These are phyloP conservation scores for Tulasnella sp. DNA, from an alignment of 768 basidiomycete genomes.

Conservation along the genomic window DNA sequence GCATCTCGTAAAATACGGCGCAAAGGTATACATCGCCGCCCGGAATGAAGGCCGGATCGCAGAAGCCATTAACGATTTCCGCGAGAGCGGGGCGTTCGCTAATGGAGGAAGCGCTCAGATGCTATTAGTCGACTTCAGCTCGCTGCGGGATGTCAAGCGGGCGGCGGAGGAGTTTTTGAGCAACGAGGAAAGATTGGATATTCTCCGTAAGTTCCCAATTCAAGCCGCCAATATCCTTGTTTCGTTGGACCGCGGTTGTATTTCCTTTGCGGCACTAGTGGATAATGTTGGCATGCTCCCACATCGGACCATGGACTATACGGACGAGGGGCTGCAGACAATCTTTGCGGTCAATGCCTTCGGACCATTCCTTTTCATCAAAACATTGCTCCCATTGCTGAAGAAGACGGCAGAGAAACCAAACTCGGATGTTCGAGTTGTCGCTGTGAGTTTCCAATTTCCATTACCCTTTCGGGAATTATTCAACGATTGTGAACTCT, in stretches of 20 bases:
- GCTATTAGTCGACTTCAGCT: slow-evolving; percentile 40
- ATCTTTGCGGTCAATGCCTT: slow-evolving; percentile 28
- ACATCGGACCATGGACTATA: not conserved
- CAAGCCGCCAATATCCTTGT: too few relatives aligned
- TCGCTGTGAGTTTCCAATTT: slow-evolving; percentile 36
- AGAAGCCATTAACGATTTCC: slow-evolving; percentile 26
- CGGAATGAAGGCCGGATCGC: slow-evolving; percentile 25
- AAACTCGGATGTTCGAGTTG: slow-evolving; percentile 46
- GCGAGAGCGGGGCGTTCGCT: slow-evolving; percentile 27
- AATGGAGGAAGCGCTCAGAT: slow-evolving; percentile 37
- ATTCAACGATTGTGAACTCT: not conserved
- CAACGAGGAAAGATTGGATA: slow-evolving; percentile 42
- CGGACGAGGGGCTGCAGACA: slow-evolving; percentile 9
- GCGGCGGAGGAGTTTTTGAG: slow-evolving; percentile 39
- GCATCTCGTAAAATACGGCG: slow-evolving; percentile 28
- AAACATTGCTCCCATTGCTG: slow-evolving; percentile 41
- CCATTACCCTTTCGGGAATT: not conserved
- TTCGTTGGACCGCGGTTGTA: too few relatives aligned
- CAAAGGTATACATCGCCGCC: too few relatives aligned
- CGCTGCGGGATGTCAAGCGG: slow-evolving; percentile 36
- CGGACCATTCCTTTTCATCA: slow-evolving; percentile 44
- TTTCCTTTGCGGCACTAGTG: slow-evolving; percentile 26
- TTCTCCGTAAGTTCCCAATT: slow-evolving; percentile 34
- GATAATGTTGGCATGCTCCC: slow-evolving; percentile 45
- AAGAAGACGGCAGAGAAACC: slow-evolving; percentile 36